Conservation (phyloP, 2,329 filamentous ascomycete species). For the Nemania sp. region DNA sequence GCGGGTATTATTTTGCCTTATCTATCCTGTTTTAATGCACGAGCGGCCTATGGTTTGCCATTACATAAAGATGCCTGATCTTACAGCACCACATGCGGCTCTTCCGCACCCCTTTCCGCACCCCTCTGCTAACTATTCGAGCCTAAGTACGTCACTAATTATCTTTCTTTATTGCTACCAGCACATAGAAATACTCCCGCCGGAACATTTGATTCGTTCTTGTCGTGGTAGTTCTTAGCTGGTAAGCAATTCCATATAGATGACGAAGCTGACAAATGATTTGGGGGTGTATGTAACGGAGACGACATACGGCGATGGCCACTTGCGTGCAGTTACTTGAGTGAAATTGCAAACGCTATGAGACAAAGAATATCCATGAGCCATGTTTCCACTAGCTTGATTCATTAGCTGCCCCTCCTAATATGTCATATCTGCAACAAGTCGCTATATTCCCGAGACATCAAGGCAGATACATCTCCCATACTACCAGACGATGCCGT, state of each 20-base stretch:
- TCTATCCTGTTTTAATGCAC: not conserved
- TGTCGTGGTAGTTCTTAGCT: not conserved
- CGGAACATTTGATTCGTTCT: not conserved
- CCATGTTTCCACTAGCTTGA: conserved; percentile 18
- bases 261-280: conserved; percentile 4
- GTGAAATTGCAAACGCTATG: conserved; percentile 37
- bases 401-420: conserved; percentile 13
- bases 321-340: not conserved
- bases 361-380: conserved; percentile 34
- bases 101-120: not conserved
- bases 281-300: not conserved
- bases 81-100: conserved; percentile 1
- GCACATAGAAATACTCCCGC: not conserved
- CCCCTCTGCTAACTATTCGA: not conserved
- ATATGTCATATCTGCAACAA: conserved; percentile 34
- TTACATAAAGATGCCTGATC: not conserved
- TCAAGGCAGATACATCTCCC: conserved; percentile 6
- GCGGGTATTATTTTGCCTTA: too few relatives aligned
- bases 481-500: conserved; percentile 1
- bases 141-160: not conserved
- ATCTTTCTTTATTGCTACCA: not conserved
- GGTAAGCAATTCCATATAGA: not conserved
- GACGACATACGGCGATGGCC: not conserved
- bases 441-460: conserved; percentile 37
- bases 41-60: not conserved